Evolutionary conservation across 768 basidiomycete species (phyloP).

Genomic region (Termitomyces sp.): DNA sequence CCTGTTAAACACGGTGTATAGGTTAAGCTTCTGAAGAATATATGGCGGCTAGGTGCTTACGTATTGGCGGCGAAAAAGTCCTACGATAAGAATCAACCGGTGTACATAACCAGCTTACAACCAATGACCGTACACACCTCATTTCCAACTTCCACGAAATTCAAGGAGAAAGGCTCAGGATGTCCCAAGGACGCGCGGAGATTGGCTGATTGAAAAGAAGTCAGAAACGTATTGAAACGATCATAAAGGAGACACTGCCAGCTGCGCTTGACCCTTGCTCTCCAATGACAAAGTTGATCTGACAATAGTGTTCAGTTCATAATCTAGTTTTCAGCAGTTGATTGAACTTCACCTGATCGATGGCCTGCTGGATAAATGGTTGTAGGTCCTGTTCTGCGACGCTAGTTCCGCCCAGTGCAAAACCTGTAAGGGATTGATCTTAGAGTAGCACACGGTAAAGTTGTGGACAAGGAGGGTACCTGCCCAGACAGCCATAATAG

Average conservation of each 20-base stretch:
- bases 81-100: background rate
- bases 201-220: slow-evolving; percentile 32
- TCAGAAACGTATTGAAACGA: background rate
- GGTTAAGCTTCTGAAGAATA: background rate
- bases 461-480: slow-evolving; percentile 22
- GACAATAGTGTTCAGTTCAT: background rate
- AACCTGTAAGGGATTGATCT: slow-evolving; percentile 27
- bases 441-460: background rate
- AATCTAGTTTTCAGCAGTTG: background rate
- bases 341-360: slow-evolving; percentile 31
- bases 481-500: slow-evolving; percentile 60
- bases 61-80: slow-evolving; percentile 17
- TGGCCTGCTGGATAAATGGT: slow-evolving; percentile 50
- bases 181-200: slow-evolving; percentile 52
- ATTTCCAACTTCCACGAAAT: slow-evolving; percentile 53
- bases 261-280: slow-evolving; percentile 30
- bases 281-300: slow-evolving; percentile 58
- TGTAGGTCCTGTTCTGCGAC: slow-evolving; percentile 35
- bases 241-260: slow-evolving; percentile 14
- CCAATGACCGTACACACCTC: slow-evolving; percentile 28
- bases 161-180: slow-evolving; percentile 44
- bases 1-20: slow-evolving; percentile 16
- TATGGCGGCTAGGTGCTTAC: slow-evolving; percentile 4
- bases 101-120: background rate
- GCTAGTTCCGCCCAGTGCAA: slow-evolving; percentile 39